Percentiles rank a stretch among this genome's conserved stretches.
Conservation (phyloP, 495 filamentous ascomycete genomes). For the Talaromyces adpressus region DNA sequence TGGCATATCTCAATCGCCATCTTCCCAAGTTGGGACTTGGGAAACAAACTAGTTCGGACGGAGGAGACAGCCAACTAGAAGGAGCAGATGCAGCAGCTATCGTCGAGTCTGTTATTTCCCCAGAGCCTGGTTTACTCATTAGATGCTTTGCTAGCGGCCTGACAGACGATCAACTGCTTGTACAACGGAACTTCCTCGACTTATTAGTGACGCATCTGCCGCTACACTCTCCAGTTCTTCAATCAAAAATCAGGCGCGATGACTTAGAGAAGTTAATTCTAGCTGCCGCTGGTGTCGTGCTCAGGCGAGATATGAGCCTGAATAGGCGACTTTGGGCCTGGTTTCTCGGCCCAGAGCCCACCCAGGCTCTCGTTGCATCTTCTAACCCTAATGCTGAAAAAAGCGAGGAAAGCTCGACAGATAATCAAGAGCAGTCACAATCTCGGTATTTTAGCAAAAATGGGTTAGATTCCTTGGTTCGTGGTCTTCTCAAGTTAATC, state of each 20-base stretch:
- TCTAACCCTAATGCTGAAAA: conserved; percentile 38
- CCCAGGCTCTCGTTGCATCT: conserved; percentile 36
- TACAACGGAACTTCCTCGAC: conserved; percentile 91
- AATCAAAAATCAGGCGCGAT: conserved; percentile 56
- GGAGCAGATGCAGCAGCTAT: conserved; percentile 30
- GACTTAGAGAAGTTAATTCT: conserved; percentile 77
- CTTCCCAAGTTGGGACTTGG: conserved; percentile 63
- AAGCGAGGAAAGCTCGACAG: conserved; percentile 34
- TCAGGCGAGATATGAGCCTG: conserved; percentile 88
- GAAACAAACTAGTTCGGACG: conserved; percentile 22
- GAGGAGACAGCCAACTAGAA: conserved; percentile 16
- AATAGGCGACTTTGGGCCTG: conserved; percentile 95
- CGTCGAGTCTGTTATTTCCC: conserved; percentile 73
- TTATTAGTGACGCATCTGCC: conserved; percentile 87
- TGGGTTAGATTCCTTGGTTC: conserved; percentile 65
- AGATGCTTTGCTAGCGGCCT: conserved; percentile 87
- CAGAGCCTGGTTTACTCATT: conserved; percentile 85
- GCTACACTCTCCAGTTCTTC: conserved; percentile 76
- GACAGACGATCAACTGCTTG: conserved; percentile 80
- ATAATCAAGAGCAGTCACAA: conserved; percentile 36
- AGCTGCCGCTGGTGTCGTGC: conserved; percentile 78
- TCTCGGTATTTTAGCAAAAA: conserved; percentile 71
- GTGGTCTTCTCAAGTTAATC: conserved; percentile 73
- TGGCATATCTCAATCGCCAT: conserved; percentile 75
- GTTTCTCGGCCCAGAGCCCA: conserved; percentile 78